Base-by-base conservation (phyloP, 2,329 filamentous ascomycete species). In the Fusarium verrucosum region DNA sequence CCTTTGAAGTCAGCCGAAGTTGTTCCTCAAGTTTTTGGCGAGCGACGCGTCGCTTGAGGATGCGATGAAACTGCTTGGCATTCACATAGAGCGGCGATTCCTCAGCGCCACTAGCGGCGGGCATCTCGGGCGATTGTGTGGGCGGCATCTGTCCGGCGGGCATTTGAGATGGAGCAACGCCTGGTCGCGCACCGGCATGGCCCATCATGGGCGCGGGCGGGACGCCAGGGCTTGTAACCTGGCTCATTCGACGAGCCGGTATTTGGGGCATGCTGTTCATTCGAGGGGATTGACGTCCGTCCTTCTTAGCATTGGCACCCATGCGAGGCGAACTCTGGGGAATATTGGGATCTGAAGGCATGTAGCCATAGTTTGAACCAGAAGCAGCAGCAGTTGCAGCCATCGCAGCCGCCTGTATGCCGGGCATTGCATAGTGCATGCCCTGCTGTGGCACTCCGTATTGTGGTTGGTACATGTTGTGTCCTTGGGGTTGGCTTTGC, bases 1-100 rank as follows among this genome's bases (percentile, higher is more conserved):
- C 94, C 79, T 99, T 99, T 10, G 91, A 96, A 0, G 95, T 98
- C 56, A 98, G 81, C 37, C 95, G 88, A 38, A 99, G 80, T 51
- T 94, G 92, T 76, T 99, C 95, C 76, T 99, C 95, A 16, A 99
- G 83, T 75, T 92, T 92, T 77, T 98, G 95, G 30, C 95, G 87
- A 8, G 95, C 95, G 65, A 98, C 92, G 58, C 95, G 87, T 56
- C 95, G 87, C 82, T 99, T 98, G 51, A 99, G 80, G 44, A 99
- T 99, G 23, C 95, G 91, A 75, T 99, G 95, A 70, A 99, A 99
- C 73, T 99, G 95, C 77, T 99, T 99, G 7, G 95, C 95, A 72
- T 99, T 99, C 73, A 99, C 95, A 71, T 99, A 99, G 1, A 99
- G 82, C 0, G 95, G 95, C 1, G 94, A 94, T 74, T 99, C 95